Evolutionary conservation across 768 basidiomycete genomes (phyloP), one percentile per base, ranked within the genome.

Genomic region (Botryobasidium botryosum): DNA sequence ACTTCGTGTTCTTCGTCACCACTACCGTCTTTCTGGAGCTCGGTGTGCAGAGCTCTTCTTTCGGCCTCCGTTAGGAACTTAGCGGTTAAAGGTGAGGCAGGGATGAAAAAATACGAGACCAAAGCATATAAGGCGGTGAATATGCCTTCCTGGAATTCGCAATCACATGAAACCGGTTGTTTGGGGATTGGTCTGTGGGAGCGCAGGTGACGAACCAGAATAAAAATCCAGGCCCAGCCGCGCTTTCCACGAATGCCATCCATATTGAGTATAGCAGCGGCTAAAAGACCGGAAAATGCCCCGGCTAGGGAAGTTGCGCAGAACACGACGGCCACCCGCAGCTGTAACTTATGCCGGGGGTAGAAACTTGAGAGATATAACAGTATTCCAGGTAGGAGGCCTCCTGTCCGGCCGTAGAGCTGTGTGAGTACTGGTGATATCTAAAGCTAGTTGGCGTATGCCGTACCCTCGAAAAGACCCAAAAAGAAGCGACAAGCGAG

Each of bases 381-480:
- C 8, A 23, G 5, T 7, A 41, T 7, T 7, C 40, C 40, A 10
- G 40, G 40, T 21, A 25, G 6, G 18, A 41, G 40, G 6, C 40
- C 40, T 10, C 43, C 43, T 44, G 33, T 5, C n/a, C n/a, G 8
- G 8, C 10, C 10, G 23, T 8, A 21, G 8, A 8, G 37, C 10
- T 39, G 37, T 21, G 23, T 8, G 37, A 8, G 10, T 39, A 21
- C 12, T 10, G 23, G 23, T 39, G 8, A 17, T 17, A 8, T 8
- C 8, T 33, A 8, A 33, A 8, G 31, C 31, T 8, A 17, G 20
- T n/a, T n/a, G n/a, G n/a, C n/a, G 31, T 8, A 27, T 4, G 1
- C 27, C 18, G 62, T 68, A 53, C 55, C 55, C 43, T 55, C 53
- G 6, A 50, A 46, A 24, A 54, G 29, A 18, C 59, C 59, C 8